These are phyloP conservation scores for Platismatia glauca DNA, from an alignment of 495 filamentous ascomycete species.

Conservation along the genomic window DNA sequence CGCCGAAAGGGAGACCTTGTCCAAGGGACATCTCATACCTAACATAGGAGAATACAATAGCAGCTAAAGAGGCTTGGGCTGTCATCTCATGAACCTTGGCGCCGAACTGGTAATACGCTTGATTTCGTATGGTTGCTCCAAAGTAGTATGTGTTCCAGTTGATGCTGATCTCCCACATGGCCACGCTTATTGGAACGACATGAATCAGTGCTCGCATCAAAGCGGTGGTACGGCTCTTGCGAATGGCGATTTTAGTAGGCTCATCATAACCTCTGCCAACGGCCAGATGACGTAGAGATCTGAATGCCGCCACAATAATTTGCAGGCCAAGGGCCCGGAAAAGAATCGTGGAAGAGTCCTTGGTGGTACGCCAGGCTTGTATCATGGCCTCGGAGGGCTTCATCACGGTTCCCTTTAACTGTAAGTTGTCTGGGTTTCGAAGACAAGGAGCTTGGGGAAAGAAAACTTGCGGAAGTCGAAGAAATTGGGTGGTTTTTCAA, in stretches of 20 bases:
- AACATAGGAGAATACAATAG: constrained; percentile 23
- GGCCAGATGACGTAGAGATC: not conserved
- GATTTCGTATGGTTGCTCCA: constrained; percentile 3
- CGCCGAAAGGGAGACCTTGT: constrained; percentile 20
- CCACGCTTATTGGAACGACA: constrained; percentile 14
- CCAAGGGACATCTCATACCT: constrained; percentile 12
- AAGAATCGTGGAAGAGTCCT: not conserved
- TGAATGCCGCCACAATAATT: not conserved
- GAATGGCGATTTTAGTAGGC: constrained; percentile 15
- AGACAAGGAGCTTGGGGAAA: not conserved
- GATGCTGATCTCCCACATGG: constrained; percentile 18
- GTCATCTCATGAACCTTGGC: constrained; percentile 26
- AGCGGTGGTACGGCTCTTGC: constrained; percentile 6
- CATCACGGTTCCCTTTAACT: not conserved
- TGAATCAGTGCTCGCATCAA: constrained; percentile 15
- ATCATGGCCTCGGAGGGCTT: not conserved
- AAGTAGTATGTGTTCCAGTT: constrained; percentile 20
- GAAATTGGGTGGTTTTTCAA: not conserved
- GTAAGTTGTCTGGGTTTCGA: not conserved
- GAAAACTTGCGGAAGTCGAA: no score
- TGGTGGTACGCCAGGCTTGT: not conserved
- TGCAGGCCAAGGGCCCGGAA: not conserved
- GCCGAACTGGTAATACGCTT: constrained; percentile 23
- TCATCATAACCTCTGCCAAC: constrained; percentile 11
- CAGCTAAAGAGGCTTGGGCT: constrained; percentile 22